phyloP scores from a whole-genome alignment of 1,284 basidiomycete genomes.

The Sparassis latifolia region DNA sequence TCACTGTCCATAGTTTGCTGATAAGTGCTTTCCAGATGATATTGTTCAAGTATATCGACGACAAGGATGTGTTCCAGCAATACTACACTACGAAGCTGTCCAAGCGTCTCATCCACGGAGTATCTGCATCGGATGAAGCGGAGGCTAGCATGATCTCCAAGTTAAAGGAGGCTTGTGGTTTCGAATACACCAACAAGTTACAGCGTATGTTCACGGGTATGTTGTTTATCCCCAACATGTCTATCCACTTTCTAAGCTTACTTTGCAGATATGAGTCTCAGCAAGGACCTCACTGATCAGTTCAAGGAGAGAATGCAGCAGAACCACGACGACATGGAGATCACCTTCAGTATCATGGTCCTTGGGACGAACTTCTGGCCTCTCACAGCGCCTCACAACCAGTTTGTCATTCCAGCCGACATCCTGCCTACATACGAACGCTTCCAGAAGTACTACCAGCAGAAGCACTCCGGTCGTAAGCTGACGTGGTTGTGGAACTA shows the following conservation, averaged over 20 bases:
- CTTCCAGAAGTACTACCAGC: constrained; percentile 92
- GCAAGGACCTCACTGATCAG: constrained; percentile 93
- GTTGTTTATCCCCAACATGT: constrained; percentile 2
- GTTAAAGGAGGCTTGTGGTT: constrained; percentile 96
- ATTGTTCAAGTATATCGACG: constrained; percentile 98
- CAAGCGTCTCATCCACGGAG: constrained; percentile 87
- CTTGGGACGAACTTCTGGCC: constrained; percentile 98
- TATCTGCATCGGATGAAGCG: constrained; percentile 94
- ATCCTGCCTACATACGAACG: constrained; percentile 85
- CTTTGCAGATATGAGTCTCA: constrained; percentile 82
- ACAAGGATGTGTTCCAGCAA: constrained; percentile 99
- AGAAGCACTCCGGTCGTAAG: constrained; percentile 92
- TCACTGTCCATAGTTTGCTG: background rate
- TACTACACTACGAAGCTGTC: constrained; percentile 98
- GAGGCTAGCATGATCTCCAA: constrained; percentile 99
- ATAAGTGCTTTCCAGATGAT: constrained; percentile 66
- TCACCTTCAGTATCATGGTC: constrained; percentile 92
- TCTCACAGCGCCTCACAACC: constrained; percentile 74
- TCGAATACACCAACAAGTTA: constrained; percentile 98
- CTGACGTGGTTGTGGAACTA: constrained; percentile 98
- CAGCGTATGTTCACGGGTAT: constrained; percentile 97
- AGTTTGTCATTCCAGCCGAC: constrained; percentile 87
- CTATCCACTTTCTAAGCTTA: constrained; percentile 3
- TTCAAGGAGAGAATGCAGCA: constrained; percentile 94
- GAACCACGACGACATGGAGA: constrained; percentile 77